Evolutionary conservation across 1,284 basidiomycete species (phyloP), one percentile per base, ranked within the genome.

Genomic region (Rhodotorula sp.): DNA sequence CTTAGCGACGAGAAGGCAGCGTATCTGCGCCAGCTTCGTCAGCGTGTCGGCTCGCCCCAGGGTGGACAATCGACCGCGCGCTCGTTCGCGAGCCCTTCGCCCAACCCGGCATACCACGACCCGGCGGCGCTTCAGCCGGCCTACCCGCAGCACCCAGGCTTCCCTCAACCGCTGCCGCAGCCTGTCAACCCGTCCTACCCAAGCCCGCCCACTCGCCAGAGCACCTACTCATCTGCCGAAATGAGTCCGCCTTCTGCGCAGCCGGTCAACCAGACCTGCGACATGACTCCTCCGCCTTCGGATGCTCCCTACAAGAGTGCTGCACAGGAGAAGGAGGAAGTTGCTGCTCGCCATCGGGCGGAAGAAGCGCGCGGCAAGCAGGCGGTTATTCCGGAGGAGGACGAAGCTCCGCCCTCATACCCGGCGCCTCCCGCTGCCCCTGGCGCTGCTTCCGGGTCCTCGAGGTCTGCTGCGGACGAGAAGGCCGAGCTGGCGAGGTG

Each of bases 1-100:
- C 25, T 67, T 16, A 61, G 57, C 49, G 53, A 67, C 4, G 70
- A 72, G n/a, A 74, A 74, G 25, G 70, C 70, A 13, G 65, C 58
- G 2, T 74, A 74, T 44, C 56, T 74, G 4, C 61, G 64, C 4
- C 67, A 64, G n/a, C 60, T 74, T 0, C 70, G 73, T 7, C 46
- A 62, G 55, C 71, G 56, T 5, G 23, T 59, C 53, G 42, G n/a
- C 34, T 67, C 65, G n/a, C 49, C 69, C 34, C 34, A 34, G 34
- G 34, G 34, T 34, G 7, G 60, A 50, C n/a, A 16, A 42, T 17
- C 21, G 41, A 7, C 25, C 44, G 10, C 41, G 49, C 1, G n/a
- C 54, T 19, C 34, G 13, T 23, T 46, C 45, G 8, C 19, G 12
- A 7, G 45, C 21, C n/a, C 56, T 41, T 12, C 49, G 10, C 58